A percentile compares a stretch with the other conserved stretches of the same genome.
These are phyloP conservation scores for Starmerella tilneyi DNA, from an alignment of 805 yeast species.

Conservation along the genomic window DNA sequence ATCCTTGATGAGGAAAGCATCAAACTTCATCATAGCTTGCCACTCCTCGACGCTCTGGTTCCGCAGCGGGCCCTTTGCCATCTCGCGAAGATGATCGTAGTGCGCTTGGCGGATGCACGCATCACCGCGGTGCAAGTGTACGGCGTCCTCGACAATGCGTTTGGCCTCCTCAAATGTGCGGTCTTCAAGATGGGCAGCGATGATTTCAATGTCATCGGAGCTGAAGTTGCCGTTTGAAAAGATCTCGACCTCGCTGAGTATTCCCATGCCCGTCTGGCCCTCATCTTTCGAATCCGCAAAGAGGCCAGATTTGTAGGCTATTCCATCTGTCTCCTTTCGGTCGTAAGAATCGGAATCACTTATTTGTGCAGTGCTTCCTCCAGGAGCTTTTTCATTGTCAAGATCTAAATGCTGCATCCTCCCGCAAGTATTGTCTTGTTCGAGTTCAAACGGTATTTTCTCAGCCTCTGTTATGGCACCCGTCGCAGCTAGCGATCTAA, in stretches of 20 bases:
- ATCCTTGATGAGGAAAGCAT: slow-evolving; percentile 35
- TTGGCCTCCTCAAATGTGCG: slow-evolving; percentile 33
- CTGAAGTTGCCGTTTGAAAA: slow-evolving; percentile 5
- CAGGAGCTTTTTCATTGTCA: too few species aligned
- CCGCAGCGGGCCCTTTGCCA: slow-evolving; percentile 21
- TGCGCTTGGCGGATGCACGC: slow-evolving; percentile 38
- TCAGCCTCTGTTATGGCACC: too few species aligned
- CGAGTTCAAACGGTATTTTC: too few species aligned
- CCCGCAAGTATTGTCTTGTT: too few species aligned
- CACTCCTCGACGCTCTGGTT: slow-evolving; percentile 23
- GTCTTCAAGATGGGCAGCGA: slow-evolving; percentile 24
- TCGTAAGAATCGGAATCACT: too few species aligned
- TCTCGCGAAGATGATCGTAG: slow-evolving; percentile 31
- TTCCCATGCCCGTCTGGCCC: not conserved
- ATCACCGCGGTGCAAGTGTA: slow-evolving; percentile 39
- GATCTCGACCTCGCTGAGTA: slow-evolving; percentile 1
- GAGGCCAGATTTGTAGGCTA: not conserved
- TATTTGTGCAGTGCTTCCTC: too few species aligned
- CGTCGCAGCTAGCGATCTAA: too few species aligned
- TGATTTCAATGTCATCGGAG: slow-evolving; percentile 14
- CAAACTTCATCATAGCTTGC: slow-evolving; percentile 28
- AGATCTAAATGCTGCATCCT: too few species aligned
- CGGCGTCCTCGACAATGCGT: slow-evolving; percentile 34
- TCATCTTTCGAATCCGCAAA: not conserved
- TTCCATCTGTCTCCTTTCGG: not conserved